A percentile compares a stretch with the other conserved stretches of the same genome.
These are phyloP conservation scores for Pythium oligandrum DNA, from an alignment of 352 stramenopile genomes.

Conservation along the genomic window DNA sequence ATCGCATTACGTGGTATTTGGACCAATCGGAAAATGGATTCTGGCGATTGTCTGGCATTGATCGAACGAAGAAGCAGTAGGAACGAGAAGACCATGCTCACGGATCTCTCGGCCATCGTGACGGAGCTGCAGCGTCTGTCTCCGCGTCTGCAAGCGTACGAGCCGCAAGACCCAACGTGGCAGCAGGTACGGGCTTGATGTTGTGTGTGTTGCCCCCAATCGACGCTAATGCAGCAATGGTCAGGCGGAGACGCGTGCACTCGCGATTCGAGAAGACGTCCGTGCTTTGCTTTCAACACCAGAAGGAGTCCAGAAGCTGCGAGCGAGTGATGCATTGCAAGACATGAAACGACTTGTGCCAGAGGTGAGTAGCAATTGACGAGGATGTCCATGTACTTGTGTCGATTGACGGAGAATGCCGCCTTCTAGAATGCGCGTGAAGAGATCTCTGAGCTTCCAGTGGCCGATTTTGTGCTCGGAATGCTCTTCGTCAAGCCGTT, in stretches of 20 bases:
- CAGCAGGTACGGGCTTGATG: constrained; percentile 34
- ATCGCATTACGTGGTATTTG: too few species aligned
- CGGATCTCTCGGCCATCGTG: constrained; percentile 33
- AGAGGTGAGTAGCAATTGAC: constrained; percentile 22
- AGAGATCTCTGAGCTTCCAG: constrained; percentile 69
- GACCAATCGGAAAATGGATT: too few species aligned
- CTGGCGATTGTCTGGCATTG: too few species aligned
- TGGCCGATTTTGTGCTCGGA: constrained; percentile 75
- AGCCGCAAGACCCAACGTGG: constrained; percentile 46
- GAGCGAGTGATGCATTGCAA: constrained; percentile 39
- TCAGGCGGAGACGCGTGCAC: constrained; percentile 46
- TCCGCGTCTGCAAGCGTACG: constrained; percentile 54
- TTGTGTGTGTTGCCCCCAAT: neutral
- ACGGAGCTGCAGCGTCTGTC: constrained; percentile 47
- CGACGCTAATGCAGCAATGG: neutral
- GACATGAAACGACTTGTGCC: constrained; percentile 67
- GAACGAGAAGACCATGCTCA: neutral
- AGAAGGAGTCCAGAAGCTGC: constrained; percentile 55
- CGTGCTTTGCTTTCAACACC: constrained; percentile 41
- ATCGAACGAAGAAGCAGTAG: too few species aligned
- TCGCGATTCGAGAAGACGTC: constrained; percentile 46
- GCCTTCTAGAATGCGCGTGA: constrained; percentile 40
- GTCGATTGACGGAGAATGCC: too few species aligned
- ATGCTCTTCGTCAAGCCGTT: constrained; percentile 81
- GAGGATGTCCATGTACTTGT: too few species aligned